Conservation (phyloP, 345 rosid genomes). For the Sonneratia alba region DNA sequence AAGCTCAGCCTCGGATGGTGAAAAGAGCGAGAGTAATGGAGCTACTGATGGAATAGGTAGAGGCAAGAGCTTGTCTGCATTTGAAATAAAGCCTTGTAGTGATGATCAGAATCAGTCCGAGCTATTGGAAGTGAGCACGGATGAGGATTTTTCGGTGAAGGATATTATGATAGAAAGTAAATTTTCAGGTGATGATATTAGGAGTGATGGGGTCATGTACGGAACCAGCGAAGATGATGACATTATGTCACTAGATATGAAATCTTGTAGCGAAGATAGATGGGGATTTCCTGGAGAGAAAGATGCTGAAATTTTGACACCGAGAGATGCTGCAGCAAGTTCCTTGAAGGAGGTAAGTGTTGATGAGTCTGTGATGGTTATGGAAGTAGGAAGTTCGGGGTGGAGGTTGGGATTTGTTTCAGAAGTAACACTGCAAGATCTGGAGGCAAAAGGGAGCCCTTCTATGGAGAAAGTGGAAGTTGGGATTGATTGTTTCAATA, state of each 20-base stretch:
- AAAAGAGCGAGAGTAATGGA: not conserved
- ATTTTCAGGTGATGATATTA: not conserved
- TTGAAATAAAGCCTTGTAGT: not conserved
- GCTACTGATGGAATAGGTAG: not conserved
- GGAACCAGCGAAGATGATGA: not conserved
- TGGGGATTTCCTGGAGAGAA: not conserved
- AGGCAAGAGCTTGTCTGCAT: not conserved
- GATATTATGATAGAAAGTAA: not conserved
- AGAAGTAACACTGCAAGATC: not conserved
- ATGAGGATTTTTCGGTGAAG: not conserved
- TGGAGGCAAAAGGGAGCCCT: not conserved
- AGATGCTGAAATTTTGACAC: not conserved
- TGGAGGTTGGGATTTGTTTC: not conserved
- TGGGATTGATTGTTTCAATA: not conserved
- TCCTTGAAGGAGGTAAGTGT: not conserved
- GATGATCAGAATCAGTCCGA: not conserved
- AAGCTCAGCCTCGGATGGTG: not conserved
- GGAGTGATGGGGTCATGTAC: not conserved
- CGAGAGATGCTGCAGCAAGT: not conserved
- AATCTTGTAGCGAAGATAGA: not conserved
- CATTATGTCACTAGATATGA: not conserved
- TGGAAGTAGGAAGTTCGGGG: not conserved
- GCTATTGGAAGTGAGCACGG: not conserved
- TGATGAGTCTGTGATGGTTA: not conserved
- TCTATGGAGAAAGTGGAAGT: not conserved